phyloP scores from a whole-genome alignment of 192 early-diverging fungal species.

The Hyaloraphidium curvatum region DNA sequence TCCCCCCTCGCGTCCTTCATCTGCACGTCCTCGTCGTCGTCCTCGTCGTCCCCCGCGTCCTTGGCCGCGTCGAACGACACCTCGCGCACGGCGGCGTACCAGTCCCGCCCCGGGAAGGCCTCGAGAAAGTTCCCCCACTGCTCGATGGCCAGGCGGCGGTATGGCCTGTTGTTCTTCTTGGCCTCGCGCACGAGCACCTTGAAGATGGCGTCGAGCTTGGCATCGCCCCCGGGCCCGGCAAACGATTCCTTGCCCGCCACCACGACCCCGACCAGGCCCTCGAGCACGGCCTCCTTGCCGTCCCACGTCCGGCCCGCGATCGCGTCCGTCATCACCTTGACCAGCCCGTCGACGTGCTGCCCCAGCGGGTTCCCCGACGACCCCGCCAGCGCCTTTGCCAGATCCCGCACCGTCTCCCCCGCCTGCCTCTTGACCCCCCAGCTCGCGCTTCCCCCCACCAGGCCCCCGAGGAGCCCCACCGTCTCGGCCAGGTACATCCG shows the following conservation, averaged over 20 bases:
- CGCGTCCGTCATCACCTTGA: slow-evolving; percentile 40
- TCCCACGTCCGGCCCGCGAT: slow-evolving; percentile 56
- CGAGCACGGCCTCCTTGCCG: slow-evolving; percentile 58
- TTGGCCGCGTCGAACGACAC: slow-evolving; percentile 23
- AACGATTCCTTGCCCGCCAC: slow-evolving; percentile 34
- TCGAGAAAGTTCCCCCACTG: slow-evolving; percentile 38
- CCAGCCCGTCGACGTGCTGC: slow-evolving; percentile 18
- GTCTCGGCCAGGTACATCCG: slow-evolving; percentile 45
- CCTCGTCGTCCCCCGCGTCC: slow-evolving; percentile 25
- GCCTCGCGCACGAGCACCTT: slow-evolving; percentile 49
- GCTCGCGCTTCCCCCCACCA: slow-evolving; percentile 34
- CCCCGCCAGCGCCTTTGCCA: too few relatives aligned
- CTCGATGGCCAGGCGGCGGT: slow-evolving; percentile 43
- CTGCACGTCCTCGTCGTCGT: slow-evolving; percentile 33
- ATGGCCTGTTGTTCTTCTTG: slow-evolving; percentile 51
- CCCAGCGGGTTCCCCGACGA: too few relatives aligned
- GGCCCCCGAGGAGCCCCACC: slow-evolving; percentile 23
- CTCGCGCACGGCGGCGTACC: slow-evolving; percentile 33
- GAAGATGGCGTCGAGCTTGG: slow-evolving; percentile 6
- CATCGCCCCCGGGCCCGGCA: too few relatives aligned
- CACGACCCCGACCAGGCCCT: slow-evolving; percentile 31
- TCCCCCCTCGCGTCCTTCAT: background rate
- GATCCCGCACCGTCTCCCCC: too few relatives aligned
- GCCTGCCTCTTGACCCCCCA: slow-evolving; percentile 66
- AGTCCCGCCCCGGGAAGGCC: slow-evolving; percentile 29